Evolutionary conservation across 148 eudicot species (phyloP).

Genomic region (Cornus controversa): DNA sequence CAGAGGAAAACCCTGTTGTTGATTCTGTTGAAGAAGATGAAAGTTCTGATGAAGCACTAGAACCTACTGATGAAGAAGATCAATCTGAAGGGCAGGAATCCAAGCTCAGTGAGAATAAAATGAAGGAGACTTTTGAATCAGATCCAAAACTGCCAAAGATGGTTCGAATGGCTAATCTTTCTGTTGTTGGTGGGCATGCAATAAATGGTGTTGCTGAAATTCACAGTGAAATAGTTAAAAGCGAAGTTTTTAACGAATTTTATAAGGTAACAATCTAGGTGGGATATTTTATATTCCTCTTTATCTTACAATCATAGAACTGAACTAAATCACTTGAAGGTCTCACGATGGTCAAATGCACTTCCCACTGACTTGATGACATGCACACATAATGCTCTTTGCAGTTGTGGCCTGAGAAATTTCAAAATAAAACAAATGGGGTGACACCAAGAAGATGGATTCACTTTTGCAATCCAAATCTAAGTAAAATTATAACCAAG

Average conservation of each 20-base stretch:
- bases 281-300: background rate
- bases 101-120: conserved; percentile 9
- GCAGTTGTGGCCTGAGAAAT: conserved; percentile 86
- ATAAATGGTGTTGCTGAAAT: conserved; percentile 89
- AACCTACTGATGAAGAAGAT: conserved; percentile 16
- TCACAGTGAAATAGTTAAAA: conserved; percentile 78
- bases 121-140: conserved; percentile 24
- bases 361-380: background rate
- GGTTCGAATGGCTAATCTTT: conserved; percentile 87
- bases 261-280: conserved; percentile 46
- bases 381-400: background rate
- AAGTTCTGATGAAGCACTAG: conserved; percentile 5
- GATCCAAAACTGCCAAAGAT: conserved; percentile 53
- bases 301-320: conserved; percentile 1
- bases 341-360: background rate
- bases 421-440: conserved; percentile 89
- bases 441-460: conserved; percentile 91
- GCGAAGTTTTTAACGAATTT: conserved; percentile 73
- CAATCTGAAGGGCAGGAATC: conserved; percentile 15
- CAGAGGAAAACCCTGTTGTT: conserved; percentile 16
- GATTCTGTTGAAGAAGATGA: conserved; percentile 17
- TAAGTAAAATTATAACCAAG: conserved; percentile 63
- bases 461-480: conserved; percentile 67
- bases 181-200: conserved; percentile 79
- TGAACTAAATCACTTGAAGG: background rate